Evolutionary conservation across 352 stramenopile genomes (phyloP), one percentile per base, ranked within the genome.

Genomic region (Globisporangium okanoganense): DNA sequence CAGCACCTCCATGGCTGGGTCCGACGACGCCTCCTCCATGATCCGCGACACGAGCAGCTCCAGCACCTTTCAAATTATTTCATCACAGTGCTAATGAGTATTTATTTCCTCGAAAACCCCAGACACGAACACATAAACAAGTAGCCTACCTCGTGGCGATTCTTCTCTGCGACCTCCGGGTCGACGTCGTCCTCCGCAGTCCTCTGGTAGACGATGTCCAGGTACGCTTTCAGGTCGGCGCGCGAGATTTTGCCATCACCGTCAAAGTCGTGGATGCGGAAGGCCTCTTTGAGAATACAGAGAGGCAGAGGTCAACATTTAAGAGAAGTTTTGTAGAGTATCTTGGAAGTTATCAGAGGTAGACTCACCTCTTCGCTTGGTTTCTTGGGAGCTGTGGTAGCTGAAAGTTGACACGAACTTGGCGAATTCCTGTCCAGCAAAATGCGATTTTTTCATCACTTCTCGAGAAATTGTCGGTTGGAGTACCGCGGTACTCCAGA

Each of bases 241-340:
- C 72, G 68, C 2, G 78, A 89, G 62, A 91, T 80, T 51, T 84
- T 88, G 31, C 80, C 82, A 41, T 91, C 82, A 24, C 70, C 78
- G 45, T 91, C 77, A 49, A 88, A 85, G 49, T 91, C 82, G 58
- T 91, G 82, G 49, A 91, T 76, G 27, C 73, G 69, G 60, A 91
- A 91, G 5, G 82, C 77, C 51, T 76, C 79, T 88, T 18, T 5
- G 7, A 55, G 2, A 25, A 22, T 20, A 16, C 38, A 16, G n/a
- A n/a, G n/a, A n/a, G 16, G 16, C 16, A 22, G 16, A 20, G 2
- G 5, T 45, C 16, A 45, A 18, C 38, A 5, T 1, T n/a, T n/a
- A n/a, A n/a, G n/a, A n/a, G n/a, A 1, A 43, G n/a, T 41, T 41
- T 9, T 14, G 13, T 13, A 18, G 7, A 43, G 36, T 14, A 43